Conservation (phyloP, 768 basidiomycete genomes). For the Amanita pallidorosea region DNA sequence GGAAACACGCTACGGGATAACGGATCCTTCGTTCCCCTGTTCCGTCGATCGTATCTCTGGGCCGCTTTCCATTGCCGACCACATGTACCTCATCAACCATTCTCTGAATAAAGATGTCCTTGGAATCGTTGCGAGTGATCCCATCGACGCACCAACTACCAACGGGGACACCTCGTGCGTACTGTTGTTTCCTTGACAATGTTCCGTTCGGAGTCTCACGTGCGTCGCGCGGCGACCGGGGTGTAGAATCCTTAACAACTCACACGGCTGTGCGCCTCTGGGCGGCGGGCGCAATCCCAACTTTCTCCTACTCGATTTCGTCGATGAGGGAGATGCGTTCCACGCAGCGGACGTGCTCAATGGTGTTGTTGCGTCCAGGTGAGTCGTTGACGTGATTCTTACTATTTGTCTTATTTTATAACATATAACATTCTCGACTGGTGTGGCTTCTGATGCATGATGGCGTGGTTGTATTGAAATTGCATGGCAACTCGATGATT, state of each 20-base stretch:
- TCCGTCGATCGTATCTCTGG: conserved; percentile 39
- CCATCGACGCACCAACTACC: conserved; percentile 23
- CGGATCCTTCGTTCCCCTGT: conserved; percentile 41
- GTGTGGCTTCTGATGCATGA: no score
- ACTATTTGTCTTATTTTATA: no score
- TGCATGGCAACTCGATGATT: no score
- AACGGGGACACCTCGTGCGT: conserved; percentile 29
- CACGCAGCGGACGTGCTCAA: conserved; percentile 34
- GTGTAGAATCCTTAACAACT: conserved; percentile 27
- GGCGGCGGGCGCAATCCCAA: conserved; percentile 35
- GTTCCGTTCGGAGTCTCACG: not conserved
- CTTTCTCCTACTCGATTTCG: conserved; percentile 44
- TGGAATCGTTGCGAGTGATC: conserved; percentile 29
- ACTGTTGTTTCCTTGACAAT: not conserved
- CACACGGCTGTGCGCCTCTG: conserved; percentile 31
- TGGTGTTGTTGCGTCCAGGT: conserved; percentile 27
- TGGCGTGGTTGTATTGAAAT: no score
- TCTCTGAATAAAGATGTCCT: conserved; percentile 36
- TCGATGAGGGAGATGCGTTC: conserved; percentile 35
- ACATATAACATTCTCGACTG: no score
- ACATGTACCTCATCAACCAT: conserved; percentile 53
- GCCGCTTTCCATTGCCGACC: conserved; percentile 34
- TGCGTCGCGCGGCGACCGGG: not conserved
- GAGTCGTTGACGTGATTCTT: not conserved
- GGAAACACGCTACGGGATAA: conserved; percentile 46